phyloP scores from a whole-genome alignment of 208 protist species.

The Leishmania aethiopica region DNA sequence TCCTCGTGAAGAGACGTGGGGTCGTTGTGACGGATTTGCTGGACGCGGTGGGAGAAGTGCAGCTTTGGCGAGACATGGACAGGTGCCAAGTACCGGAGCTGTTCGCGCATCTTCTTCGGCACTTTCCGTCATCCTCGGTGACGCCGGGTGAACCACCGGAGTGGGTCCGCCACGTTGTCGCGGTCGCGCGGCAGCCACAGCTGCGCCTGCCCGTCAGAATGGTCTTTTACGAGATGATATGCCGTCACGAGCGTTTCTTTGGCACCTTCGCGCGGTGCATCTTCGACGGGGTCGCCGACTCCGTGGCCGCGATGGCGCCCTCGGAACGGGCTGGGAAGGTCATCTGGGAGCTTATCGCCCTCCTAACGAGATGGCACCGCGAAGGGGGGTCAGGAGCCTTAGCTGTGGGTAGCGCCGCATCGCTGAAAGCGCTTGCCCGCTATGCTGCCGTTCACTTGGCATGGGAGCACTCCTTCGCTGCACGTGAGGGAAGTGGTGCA shows the following conservation, averaged over 20 bases:
- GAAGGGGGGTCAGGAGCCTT: background rate
- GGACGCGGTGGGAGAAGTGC: background rate
- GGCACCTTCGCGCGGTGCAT: background rate
- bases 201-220: background rate
- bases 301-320: slow-evolving; percentile 1
- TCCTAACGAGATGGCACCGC: slow-evolving; percentile 1
- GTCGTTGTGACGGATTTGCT: background rate
- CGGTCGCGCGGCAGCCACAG: background rate
- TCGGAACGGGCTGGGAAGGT: background rate
- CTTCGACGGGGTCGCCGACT: slow-evolving; percentile 13
- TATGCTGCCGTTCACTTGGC: slow-evolving; percentile 8
- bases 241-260: slow-evolving; percentile 10
- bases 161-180: slow-evolving; percentile 7
- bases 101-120: slow-evolving; percentile 7
- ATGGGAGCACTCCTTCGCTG: background rate
- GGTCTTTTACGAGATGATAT: background rate
- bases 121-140: slow-evolving; percentile 5
- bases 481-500: background rate
- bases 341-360: slow-evolving; percentile 8
- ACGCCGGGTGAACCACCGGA: slow-evolving; percentile 3
- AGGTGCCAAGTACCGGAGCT: background rate
- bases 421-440: slow-evolving; percentile 2
- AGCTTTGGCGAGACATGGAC: slow-evolving; percentile 7
- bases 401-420: background rate
- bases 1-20: background rate